These are phyloP conservation scores for Kodamaea ohmeri DNA, from an alignment of 1,139 yeast species.

Conservation along the genomic window DNA sequence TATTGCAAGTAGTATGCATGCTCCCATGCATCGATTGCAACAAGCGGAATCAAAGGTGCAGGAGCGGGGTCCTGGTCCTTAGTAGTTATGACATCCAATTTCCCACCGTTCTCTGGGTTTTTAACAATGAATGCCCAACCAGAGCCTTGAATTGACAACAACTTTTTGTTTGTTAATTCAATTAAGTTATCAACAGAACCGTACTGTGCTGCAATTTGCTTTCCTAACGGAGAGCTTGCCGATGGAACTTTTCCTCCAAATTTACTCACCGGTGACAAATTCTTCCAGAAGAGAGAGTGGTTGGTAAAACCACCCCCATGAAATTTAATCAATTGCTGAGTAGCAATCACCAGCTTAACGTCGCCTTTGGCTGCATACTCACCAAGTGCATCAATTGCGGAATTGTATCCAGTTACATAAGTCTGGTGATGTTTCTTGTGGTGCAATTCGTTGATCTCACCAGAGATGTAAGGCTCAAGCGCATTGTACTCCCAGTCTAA, in stretches of 20 bases:
- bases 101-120: conserved; percentile 39
- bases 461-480: conserved; percentile 44
- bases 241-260: conserved; percentile 44
- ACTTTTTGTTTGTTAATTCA: conserved; percentile 35
- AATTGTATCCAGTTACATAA: conserved; percentile 42
- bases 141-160: conserved; percentile 47
- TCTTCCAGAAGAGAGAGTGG: conserved; percentile 46
- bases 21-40: conserved; percentile 53
- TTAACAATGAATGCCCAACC: conserved; percentile 51
- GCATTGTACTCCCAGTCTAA: conserved; percentile 43
- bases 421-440: conserved; percentile 44
- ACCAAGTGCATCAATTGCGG: conserved; percentile 37
- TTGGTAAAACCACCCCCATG: conserved; percentile 47
- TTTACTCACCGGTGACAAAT: conserved; percentile 38
- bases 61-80: conserved; percentile 46
- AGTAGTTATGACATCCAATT: conserved; percentile 42
- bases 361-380: conserved; percentile 38
- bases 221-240: conserved; percentile 31
- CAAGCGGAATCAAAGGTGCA: conserved; percentile 41
- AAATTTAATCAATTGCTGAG: conserved; percentile 41
- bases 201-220: conserved; percentile 36
- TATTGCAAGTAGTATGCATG: conserved; percentile 51
- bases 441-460: conserved; percentile 41
- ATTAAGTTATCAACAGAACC: conserved; percentile 43
- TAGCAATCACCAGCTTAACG: conserved; percentile 35